phyloP scores from a whole-genome alignment of 1,284 basidiomycete species.

The Coniferiporia sulphurascens region DNA sequence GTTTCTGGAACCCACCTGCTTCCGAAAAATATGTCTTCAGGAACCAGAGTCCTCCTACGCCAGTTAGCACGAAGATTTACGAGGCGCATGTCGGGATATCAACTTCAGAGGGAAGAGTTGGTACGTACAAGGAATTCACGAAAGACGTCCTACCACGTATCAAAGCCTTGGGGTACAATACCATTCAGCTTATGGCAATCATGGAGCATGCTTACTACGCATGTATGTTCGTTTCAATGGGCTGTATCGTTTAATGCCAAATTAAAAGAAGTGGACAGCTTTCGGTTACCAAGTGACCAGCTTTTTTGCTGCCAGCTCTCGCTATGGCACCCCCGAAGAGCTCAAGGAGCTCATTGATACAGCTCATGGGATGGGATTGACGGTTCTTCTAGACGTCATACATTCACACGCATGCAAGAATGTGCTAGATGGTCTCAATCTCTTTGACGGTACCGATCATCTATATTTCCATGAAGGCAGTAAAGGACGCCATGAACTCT shows the following conservation, averaged over 20 bases:
- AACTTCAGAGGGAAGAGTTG: constrained; percentile 81
- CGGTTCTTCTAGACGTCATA: constrained; percentile 93
- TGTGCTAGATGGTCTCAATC: constrained; percentile 90
- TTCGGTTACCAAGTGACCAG: constrained; percentile 98
- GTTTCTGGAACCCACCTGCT: constrained; percentile 95
- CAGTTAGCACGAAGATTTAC: constrained; percentile 81
- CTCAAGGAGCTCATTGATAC: constrained; percentile 94
- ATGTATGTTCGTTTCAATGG: constrained; percentile 47
- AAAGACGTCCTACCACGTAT: constrained; percentile 82
- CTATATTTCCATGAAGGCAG: constrained; percentile 93
- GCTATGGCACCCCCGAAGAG: constrained; percentile 93
- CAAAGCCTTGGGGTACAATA: constrained; percentile 90
- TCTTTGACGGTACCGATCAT: constrained; percentile 95
- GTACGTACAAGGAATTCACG: constrained; percentile 96
- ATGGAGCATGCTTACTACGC: constrained; percentile 99
- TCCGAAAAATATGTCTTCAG: constrained; percentile 79
- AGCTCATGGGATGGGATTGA: constrained; percentile 89
- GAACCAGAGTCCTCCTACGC: constrained; percentile 65
- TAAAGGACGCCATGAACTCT: constrained; percentile 90
- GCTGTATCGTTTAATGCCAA: constrained; percentile 15
- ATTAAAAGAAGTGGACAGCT: constrained; percentile 41
- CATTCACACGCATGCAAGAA: constrained; percentile 99
- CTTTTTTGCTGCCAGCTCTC: constrained; percentile 96
- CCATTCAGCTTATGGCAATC: constrained; percentile 95
- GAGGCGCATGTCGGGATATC: constrained; percentile 99